A percentile compares a stretch with the other conserved stretches of the same genome.
Evolutionary conservation across 257 asterid species (phyloP).

Genomic region (Cordia subcordata): DNA sequence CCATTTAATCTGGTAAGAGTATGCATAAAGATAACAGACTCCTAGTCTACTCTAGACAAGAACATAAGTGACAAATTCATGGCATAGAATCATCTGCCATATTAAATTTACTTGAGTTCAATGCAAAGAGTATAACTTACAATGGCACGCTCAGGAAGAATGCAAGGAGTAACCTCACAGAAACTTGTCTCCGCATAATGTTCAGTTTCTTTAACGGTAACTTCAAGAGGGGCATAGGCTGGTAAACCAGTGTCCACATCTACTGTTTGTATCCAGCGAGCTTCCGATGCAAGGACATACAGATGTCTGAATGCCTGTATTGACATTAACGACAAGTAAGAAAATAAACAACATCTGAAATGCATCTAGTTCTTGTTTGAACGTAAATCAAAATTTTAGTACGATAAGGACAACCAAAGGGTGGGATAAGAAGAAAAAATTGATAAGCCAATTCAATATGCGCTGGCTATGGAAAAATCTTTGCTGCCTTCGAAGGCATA

Average conservation of each 20-base stretch:
- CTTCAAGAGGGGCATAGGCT: constrained; percentile 88
- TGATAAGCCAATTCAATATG: neutral
- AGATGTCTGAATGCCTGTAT: constrained; percentile 95
- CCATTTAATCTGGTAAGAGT: too few species aligned
- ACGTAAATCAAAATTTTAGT: neutral
- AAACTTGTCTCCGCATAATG: constrained; percentile 82
- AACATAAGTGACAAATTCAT: too few species aligned
- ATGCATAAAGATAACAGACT: too few species aligned
- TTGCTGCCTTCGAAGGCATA: neutral
- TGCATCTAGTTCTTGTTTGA: neutral
- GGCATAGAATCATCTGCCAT: neutral
- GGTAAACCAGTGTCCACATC: constrained; percentile 96
- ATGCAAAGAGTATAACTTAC: constrained; percentile 48
- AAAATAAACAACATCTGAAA: neutral
- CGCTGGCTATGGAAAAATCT: neutral
- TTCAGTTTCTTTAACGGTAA: constrained; percentile 76
- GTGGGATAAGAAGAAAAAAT: too few species aligned
- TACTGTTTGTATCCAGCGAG: constrained; percentile 96
- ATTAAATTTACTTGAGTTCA: neutral
- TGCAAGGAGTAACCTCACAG: constrained; percentile 93
- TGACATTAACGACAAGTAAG: constrained; percentile 4
- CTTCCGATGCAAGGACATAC: constrained; percentile 97
- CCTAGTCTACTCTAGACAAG: neutral
- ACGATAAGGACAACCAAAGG: neutral
- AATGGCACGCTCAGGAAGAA: constrained; percentile 90